phyloP scores from a whole-genome alignment of 2,329 filamentous ascomycete species.

The Aspergillus niger region DNA sequence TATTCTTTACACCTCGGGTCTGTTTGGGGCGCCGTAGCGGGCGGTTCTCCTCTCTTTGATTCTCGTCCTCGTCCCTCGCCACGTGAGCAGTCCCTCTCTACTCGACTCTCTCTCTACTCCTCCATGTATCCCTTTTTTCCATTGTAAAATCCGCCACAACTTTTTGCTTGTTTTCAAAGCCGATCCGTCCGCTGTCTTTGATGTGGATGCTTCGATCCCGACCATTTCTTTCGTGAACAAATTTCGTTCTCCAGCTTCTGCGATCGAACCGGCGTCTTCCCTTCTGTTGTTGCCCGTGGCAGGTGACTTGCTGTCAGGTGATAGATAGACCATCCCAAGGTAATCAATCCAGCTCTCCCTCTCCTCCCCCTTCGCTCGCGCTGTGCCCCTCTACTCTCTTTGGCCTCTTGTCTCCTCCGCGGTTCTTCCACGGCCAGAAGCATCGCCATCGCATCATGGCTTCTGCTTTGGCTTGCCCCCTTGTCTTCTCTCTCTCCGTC shows the following conservation, averaged over 20 bases:
- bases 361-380: constrained; percentile 22
- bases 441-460: constrained; percentile 4
- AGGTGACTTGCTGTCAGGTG: constrained; percentile 50
- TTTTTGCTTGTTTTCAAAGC: constrained; percentile 24
- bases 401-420: not conserved
- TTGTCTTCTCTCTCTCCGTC: constrained; percentile 9
- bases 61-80: constrained; percentile 32
- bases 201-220: constrained; percentile 10
- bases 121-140: constrained; percentile 33
- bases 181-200: constrained; percentile 16
- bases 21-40: constrained; percentile 21
- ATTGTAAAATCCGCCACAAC: constrained; percentile 25
- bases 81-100: constrained; percentile 45
- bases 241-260: constrained; percentile 25
- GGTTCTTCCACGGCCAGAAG: constrained; percentile 3
- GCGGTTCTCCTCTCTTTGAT: constrained; percentile 26
- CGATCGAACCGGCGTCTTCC: constrained; percentile 30
- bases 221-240: constrained; percentile 20
- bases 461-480: not conserved
- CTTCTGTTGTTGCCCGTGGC: constrained; percentile 43
- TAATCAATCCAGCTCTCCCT: constrained; percentile 29
- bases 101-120: constrained; percentile 35
- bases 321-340: constrained; percentile 45
- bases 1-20: constrained; percentile 18
- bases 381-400: constrained; percentile 16